Conservation (phyloP, 2,329 filamentous ascomycete species). For the Phoma sp. region DNA sequence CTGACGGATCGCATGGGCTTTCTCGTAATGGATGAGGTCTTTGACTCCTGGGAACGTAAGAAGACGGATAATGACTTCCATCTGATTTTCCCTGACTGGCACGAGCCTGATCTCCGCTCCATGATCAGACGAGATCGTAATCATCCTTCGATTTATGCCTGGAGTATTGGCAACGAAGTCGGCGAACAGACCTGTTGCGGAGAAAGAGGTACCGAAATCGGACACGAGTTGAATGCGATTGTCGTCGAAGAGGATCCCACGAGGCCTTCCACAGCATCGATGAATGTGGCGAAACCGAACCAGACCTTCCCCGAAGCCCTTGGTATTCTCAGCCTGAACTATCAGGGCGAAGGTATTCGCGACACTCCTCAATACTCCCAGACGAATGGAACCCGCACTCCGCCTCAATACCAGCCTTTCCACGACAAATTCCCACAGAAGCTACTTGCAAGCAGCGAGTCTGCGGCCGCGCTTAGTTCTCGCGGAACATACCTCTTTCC, state of each 20-base stretch:
- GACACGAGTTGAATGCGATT: constrained; percentile 50
- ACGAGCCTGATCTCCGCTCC: constrained; percentile 59
- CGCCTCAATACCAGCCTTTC: constrained; percentile 54
- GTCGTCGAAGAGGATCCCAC: constrained; percentile 56
- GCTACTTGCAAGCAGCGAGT: constrained; percentile 39
- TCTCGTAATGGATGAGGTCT: constrained; percentile 61
- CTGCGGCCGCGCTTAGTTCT: constrained; percentile 53
- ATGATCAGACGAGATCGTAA: constrained; percentile 63
- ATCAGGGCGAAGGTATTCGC: constrained; percentile 57
- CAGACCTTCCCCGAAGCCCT: constrained; percentile 49
- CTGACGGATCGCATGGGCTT: constrained; percentile 59
- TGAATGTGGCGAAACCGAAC: constrained; percentile 55
- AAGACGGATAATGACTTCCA: constrained; percentile 60
- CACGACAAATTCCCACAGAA: constrained; percentile 54
- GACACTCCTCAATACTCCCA: constrained; percentile 39
- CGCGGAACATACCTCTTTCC: constrained; percentile 62
- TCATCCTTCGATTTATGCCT: constrained; percentile 60
- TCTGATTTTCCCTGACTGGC: constrained; percentile 60
- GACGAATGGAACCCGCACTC: constrained; percentile 34
- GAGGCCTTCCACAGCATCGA: constrained; percentile 52
- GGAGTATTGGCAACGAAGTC: constrained; percentile 64
- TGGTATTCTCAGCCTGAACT: constrained; percentile 60
- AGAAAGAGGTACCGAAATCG: constrained; percentile 41
- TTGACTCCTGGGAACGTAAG: constrained; percentile 58
- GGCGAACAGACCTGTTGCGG: constrained; percentile 52